Evolutionary conservation across 2,329 filamentous ascomycete genomes (phyloP), one percentile per base, ranked within the genome.

Genomic region (Colletotrichum cordylinicola): DNA sequence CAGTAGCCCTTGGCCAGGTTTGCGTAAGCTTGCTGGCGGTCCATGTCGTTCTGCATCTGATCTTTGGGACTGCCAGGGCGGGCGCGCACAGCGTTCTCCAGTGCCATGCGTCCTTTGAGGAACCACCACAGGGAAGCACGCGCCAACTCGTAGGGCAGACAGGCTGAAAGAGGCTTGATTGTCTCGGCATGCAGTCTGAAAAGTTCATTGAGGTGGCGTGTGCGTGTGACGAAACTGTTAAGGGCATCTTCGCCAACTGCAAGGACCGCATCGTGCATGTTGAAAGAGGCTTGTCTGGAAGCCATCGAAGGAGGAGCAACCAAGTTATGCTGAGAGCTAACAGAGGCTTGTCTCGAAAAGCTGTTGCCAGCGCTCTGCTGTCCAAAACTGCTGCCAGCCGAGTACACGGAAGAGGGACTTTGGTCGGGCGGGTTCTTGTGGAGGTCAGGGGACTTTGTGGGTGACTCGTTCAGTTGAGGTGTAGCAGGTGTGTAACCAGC

Each of bases 101-200:
- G 88, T 12, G 93, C 92, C 80, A 93, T 91, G 77, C 96, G 93
- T 24, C 96, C 96, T 79, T 92, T 94, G 61, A 98, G 82, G 81
- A 98, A 98, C 96, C 96, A 98, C 96, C 96, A 98, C 1, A 95
- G 87, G 5, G 92, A 93, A 29, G 93, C 93, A 74, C 94, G 90
- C 12, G 94, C 88, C 86, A 96, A 93, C 75, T 95, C 91, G 62
- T 90, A 88, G 1, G 93, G 88, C 0, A 91, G 87, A 67, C 91
- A 93, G 35, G 90, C 88, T 71, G 91, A 88, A 6, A 96, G 82
- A 0, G 94, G 92, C 77, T 91, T 92, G 35, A 93, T 88, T 37
- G 93, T 90, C 82, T 98, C 95, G 0, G 95, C 93, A 73, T 96
- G 94, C 58, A 96, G 84, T 48, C 92, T 89, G 81, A 98, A 98